phyloP scores from a whole-genome alignment of 345 rosid species.

The Psidium friedrichsthalianum region DNA sequence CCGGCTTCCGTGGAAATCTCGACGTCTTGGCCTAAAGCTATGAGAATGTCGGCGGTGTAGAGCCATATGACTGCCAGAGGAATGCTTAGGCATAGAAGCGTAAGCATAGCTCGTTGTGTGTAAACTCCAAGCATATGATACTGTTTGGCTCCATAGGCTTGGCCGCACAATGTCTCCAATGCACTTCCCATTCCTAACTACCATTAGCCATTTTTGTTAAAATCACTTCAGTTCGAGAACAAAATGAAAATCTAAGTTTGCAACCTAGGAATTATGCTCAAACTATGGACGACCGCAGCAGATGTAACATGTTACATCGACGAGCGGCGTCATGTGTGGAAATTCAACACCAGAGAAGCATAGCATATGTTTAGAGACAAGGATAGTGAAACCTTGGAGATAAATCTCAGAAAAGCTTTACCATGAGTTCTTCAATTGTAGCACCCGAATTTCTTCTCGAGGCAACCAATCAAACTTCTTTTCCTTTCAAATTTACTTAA shows the following conservation, averaged over 20 bases:
- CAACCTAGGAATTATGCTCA: neutral
- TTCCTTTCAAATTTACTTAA: neutral
- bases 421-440: neutral
- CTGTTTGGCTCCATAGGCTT: constrained; percentile 57
- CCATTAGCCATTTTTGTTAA: neutral
- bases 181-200: constrained; percentile 17
- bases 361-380: neutral
- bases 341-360: neutral
- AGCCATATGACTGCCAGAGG: constrained; percentile 52
- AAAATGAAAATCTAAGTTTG: neutral
- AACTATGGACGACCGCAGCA: neutral
- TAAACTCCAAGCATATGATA: constrained; percentile 57
- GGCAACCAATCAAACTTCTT: neutral
- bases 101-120: constrained; percentile 60
- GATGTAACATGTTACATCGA: neutral
- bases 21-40: constrained; percentile 26
- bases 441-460: neutral
- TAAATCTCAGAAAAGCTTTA: neutral
- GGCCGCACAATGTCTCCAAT: constrained; percentile 58
- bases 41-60: constrained; percentile 31
- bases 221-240: neutral
- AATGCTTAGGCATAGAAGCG: constrained; percentile 23
- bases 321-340: neutral
- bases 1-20: constrained; percentile 30
- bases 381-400: neutral